phyloP scores from a whole-genome alignment of 2,329 filamentous ascomycete species.

The Acarospora socialis region DNA sequence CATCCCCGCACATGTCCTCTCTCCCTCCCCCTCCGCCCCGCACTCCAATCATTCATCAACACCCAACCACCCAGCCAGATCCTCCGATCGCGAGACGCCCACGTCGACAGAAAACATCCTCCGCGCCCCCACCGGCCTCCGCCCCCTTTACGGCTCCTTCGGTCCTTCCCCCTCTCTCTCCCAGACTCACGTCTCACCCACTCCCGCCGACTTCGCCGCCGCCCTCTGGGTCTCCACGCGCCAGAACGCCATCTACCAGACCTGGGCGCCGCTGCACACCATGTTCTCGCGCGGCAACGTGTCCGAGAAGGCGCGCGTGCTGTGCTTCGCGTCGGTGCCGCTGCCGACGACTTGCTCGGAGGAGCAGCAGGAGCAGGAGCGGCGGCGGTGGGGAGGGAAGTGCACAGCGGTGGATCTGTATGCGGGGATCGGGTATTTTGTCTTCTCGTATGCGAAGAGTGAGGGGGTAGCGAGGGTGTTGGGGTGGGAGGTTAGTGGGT shows the following conservation, averaged over 20 bases:
- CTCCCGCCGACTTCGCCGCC: constrained; percentile 39
- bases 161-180: constrained; percentile 32
- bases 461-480: constrained; percentile 56
- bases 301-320: constrained; percentile 67
- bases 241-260: constrained; percentile 63
- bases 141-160: constrained; percentile 61
- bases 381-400: constrained; percentile 21
- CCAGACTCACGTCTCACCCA: constrained; percentile 19
- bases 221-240: constrained; percentile 72
- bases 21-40: constrained; percentile 1
- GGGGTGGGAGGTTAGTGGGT: constrained; percentile 82
- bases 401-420: constrained; percentile 70
- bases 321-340: constrained; percentile 32
- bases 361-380: constrained; percentile 15
- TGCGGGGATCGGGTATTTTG: constrained; percentile 87
- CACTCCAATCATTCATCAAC: not conserved
- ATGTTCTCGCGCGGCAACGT: constrained; percentile 93
- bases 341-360: constrained; percentile 16
- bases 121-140: constrained; percentile 56
- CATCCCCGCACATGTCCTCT: constrained; percentile 28
- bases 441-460: constrained; percentile 65
- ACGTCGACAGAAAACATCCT: constrained; percentile 48
- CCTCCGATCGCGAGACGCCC: constrained; percentile 14
- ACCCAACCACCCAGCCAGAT: not conserved
- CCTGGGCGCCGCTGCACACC: constrained; percentile 77